Evolutionary conservation across 2,329 filamentous ascomycete genomes (phyloP).

Genomic region (Triangularia setosa): DNA sequence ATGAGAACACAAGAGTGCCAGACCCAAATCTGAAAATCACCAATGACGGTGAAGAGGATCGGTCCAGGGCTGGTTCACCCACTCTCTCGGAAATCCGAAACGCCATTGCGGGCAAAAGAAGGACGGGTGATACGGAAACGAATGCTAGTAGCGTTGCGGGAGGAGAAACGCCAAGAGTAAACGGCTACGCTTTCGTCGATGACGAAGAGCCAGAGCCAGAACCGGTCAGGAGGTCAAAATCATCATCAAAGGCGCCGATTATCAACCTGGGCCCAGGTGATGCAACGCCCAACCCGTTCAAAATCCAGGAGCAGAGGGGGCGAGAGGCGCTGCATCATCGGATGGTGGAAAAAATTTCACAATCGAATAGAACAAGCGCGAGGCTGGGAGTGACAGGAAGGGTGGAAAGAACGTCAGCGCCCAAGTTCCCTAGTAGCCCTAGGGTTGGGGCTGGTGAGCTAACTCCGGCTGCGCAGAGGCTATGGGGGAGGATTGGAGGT

Average conservation of each 20-base stretch:
- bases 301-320: slow-evolving; percentile 67
- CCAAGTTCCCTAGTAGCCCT: slow-evolving; percentile 66
- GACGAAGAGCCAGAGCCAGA: slow-evolving; percentile 61
- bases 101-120: slow-evolving; percentile 72
- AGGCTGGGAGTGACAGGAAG: slow-evolving; percentile 58
- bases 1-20: slow-evolving; percentile 79
- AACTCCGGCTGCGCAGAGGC: slow-evolving; percentile 69
- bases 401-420: slow-evolving; percentile 57
- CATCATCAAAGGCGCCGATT: slow-evolving; percentile 19
- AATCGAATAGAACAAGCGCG: slow-evolving; percentile 62
- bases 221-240: slow-evolving; percentile 15
- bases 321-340: slow-evolving; percentile 79
- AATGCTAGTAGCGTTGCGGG: slow-evolving; percentile 47
- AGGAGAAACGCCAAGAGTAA: slow-evolving; percentile 81
- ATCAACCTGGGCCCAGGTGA: slow-evolving; percentile 58
- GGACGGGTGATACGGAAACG: slow-evolving; percentile 59
- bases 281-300: slow-evolving; percentile 73
- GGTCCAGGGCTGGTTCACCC: slow-evolving; percentile 65
- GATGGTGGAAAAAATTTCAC: slow-evolving; percentile 79
- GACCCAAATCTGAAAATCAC: slow-evolving; percentile 32
- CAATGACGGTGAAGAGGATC: slow-evolving; percentile 28
- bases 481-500: slow-evolving; percentile 59
- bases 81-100: slow-evolving; percentile 80
- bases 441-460: slow-evolving; percentile 49
- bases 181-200: slow-evolving; percentile 92